A percentile compares a stretch with the other conserved stretches of the same genome.
Conservation (phyloP, 257 asterid genomes). For the Solanum chilense region DNA sequence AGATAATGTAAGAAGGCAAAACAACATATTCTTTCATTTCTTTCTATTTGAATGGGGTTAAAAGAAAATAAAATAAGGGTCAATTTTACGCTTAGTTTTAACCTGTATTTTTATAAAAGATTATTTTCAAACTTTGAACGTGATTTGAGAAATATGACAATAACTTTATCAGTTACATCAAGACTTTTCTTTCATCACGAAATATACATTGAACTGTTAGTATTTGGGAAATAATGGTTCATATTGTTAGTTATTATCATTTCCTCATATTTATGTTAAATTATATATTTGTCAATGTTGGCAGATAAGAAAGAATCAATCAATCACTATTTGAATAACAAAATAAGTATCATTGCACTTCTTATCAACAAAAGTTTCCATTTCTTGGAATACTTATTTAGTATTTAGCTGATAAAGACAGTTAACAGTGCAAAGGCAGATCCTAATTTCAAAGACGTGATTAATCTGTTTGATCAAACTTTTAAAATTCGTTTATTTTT, state of each 20-base stretch:
- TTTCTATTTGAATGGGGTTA: no score
- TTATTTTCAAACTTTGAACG: background rate
- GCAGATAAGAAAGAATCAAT: background rate
- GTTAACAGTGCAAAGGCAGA: background rate
- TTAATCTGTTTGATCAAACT: background rate
- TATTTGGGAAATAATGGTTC: background rate
- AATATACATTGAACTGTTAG: background rate
- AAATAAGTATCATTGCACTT: background rate
- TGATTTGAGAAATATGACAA: background rate
- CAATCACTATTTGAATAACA: background rate
- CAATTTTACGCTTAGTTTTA: accelerated
- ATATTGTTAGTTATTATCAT: background rate
- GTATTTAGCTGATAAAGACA: background rate
- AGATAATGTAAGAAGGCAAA: background rate
- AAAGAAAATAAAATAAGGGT: background rate
- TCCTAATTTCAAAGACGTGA: background rate
- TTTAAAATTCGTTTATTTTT: no score
- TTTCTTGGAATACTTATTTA: background rate
- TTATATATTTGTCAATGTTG: background rate
- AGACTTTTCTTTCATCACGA: background rate
- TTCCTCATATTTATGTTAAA: background rate
- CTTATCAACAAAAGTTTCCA: background rate
- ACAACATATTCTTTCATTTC: background rate
- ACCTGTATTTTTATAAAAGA: background rate
- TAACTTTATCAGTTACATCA: background rate